Percentiles rank a stretch among this genome's conserved stretches.
Conservation (phyloP, 805 yeast species). For the Metschnikowia proteae region DNA sequence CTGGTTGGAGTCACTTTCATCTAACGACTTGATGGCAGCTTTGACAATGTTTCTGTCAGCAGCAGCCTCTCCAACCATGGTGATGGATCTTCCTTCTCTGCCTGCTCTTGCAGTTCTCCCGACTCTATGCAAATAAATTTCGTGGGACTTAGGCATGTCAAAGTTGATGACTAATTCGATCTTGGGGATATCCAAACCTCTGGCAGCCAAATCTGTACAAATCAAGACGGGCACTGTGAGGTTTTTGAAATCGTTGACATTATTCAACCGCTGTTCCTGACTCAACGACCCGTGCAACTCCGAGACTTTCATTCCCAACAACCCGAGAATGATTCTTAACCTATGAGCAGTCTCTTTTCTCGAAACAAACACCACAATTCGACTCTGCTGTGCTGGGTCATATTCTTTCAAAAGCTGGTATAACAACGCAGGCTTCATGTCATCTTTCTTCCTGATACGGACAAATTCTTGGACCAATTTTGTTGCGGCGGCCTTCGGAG, state of each 20-base stretch:
- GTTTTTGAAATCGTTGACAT: conserved; percentile 78
- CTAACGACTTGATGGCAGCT: conserved; percentile 73
- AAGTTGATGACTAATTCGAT: conserved; percentile 91
- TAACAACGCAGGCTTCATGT: conserved; percentile 76
- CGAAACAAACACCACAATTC: conserved; percentile 87
- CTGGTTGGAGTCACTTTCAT: conserved; percentile 26
- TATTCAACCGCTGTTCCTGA: conserved; percentile 89
- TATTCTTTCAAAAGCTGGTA: conserved; percentile 65
- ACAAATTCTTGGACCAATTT: conserved; percentile 92
- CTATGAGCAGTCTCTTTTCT: conserved; percentile 89
- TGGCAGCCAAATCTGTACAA: conserved; percentile 97
- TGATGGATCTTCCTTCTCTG: conserved; percentile 86
- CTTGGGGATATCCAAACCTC: conserved; percentile 99
- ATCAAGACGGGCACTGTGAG: conserved; percentile 80
- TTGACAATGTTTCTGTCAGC: conserved; percentile 88
- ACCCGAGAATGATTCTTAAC: conserved; percentile 70
- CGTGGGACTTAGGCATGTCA: conserved; percentile 93
- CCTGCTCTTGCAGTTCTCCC: conserved; percentile 99
- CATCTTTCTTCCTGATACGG: conserved; percentile 86
- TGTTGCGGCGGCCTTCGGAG: conserved; percentile 92
- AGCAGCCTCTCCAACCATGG: conserved; percentile 91
- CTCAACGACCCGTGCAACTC: conserved; percentile 81
- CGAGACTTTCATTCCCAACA: conserved; percentile 70
- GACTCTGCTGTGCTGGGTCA: conserved; percentile 57
- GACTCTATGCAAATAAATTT: conserved; percentile 91